Evolutionary conservation across 805 yeast genomes (phyloP).

Genomic region (Candida fluviatilis): DNA sequence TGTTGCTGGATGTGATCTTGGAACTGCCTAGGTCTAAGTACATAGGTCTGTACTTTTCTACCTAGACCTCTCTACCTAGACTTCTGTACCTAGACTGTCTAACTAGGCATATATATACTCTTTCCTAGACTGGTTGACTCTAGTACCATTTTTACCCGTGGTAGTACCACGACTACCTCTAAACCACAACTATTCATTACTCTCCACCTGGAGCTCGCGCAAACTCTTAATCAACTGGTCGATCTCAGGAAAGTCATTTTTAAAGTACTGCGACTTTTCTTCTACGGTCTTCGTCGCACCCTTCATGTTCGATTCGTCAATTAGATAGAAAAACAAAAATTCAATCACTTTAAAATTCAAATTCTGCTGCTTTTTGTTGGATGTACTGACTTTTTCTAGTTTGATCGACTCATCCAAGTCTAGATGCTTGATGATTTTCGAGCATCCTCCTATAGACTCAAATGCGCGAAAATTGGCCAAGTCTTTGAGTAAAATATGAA

Average conservation of each 20-base stretch:
- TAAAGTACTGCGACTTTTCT: slow-evolving; percentile 34
- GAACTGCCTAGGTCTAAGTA: no score
- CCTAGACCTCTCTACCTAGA: no score
- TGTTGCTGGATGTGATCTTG: no score
- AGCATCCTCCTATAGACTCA: slow-evolving; percentile 55
- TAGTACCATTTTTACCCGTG: no score
- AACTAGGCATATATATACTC: no score
- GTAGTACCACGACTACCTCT: no score
- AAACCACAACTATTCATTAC: no score
- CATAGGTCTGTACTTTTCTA: no score
- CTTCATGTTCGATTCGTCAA: slow-evolving; percentile 45
- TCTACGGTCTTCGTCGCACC: slow-evolving; percentile 11
- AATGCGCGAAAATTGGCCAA: slow-evolving; percentile 55
- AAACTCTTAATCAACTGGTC: slow-evolving; percentile 34
- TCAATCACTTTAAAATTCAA: slow-evolving; percentile 64
- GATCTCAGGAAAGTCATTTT: slow-evolving; percentile 36
- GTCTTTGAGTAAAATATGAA: slow-evolving; percentile 54
- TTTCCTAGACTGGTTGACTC: no score
- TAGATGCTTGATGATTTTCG: slow-evolving; percentile 41
- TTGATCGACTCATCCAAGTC: slow-evolving; percentile 18
- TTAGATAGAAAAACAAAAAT: slow-evolving; percentile 62
- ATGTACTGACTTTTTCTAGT: background rate
- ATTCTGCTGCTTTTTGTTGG: slow-evolving; percentile 33
- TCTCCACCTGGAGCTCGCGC: slow-evolving; percentile 20
- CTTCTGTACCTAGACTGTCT: no score